Conservation (phyloP, 1,284 basidiomycete genomes). For the Heterobasidion occidentale region DNA sequence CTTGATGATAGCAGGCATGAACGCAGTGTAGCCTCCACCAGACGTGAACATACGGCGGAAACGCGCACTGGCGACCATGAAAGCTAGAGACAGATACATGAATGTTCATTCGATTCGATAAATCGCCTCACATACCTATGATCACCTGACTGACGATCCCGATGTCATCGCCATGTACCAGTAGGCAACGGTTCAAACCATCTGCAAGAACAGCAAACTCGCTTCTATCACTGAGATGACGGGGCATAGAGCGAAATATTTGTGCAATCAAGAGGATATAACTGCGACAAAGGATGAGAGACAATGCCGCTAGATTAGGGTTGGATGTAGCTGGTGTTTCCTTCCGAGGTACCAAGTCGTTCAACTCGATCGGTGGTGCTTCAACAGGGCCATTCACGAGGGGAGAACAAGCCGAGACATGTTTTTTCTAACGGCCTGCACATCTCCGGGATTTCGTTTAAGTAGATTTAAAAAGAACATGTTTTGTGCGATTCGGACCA, state of each 20-base stretch:
- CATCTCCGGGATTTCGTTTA: conserved; percentile 62
- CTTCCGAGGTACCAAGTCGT: conserved; percentile 29
- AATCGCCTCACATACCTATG: conserved; percentile 43
- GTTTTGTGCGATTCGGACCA: conserved; percentile 69
- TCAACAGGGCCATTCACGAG: conserved; percentile 27
- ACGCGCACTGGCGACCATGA: conserved; percentile 61
- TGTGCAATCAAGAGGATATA: conserved; percentile 66
- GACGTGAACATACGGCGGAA: neutral
- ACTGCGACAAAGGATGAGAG: conserved; percentile 58
- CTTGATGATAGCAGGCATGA: conserved; percentile 37
- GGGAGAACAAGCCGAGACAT: conserved; percentile 58
- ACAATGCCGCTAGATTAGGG: conserved; percentile 31
- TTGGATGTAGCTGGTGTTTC: conserved; percentile 10
- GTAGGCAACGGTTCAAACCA: conserved; percentile 60
- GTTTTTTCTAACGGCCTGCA: conserved; percentile 64
- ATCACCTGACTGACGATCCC: conserved; percentile 65
- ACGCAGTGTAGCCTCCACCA: neutral
- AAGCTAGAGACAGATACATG: conserved; percentile 24
- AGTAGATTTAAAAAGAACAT: conserved; percentile 60
- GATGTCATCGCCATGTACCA: conserved; percentile 62
- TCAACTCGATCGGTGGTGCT: conserved; percentile 30
- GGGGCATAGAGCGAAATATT: conserved; percentile 67
- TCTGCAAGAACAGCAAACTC: conserved; percentile 65
- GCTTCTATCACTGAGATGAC: conserved; percentile 68
- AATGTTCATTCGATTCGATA: conserved; percentile 7